phyloP scores from a whole-genome alignment of 1,139 yeast genomes.

The Debaryomyces udenii region DNA sequence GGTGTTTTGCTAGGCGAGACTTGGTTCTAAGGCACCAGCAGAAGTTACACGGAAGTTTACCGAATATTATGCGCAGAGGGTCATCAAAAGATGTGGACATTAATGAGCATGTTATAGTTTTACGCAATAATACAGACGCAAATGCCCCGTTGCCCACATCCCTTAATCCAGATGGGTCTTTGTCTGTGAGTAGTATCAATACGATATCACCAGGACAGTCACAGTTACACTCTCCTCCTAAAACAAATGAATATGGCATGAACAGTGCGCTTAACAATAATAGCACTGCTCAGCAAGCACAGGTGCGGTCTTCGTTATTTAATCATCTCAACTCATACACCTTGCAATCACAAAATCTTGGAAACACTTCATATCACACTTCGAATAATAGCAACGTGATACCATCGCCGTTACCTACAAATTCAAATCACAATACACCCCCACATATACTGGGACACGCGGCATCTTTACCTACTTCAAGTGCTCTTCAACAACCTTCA shows the following conservation, averaged over 20 bases:
- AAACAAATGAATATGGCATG: conserved; percentile 14
- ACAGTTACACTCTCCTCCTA: conserved; percentile 24
- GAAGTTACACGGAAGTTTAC: conserved; percentile 36
- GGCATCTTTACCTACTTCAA: not conserved
- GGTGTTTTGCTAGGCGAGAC: conserved; percentile 53
- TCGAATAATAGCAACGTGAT: conserved; percentile 14
- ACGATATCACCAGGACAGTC: conserved; percentile 13
- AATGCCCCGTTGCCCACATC: conserved; percentile 44
- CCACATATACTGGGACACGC: conserved; percentile 14
- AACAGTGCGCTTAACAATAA: not conserved
- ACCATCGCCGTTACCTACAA: conserved; percentile 30
- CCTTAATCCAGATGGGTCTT: conserved; percentile 4
- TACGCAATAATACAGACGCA: conserved; percentile 46
- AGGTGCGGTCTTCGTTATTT: conserved; percentile 28
- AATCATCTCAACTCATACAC: conserved; percentile 13
- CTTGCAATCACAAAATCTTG: conserved; percentile 6
- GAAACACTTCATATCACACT: not conserved
- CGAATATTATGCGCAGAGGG: conserved; percentile 26
- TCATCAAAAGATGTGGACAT: conserved; percentile 20
- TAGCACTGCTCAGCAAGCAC: conserved; percentile 12
- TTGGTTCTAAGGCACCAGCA: conserved; percentile 53
- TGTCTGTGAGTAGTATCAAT: conserved; percentile 4
- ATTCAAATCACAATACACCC: conserved; percentile 28
- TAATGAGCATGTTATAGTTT: conserved; percentile 47
- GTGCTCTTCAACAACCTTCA: conserved; percentile 13